Conservation (phyloP, 2,329 filamentous ascomycete species). For the Aspergillus flavus region DNA sequence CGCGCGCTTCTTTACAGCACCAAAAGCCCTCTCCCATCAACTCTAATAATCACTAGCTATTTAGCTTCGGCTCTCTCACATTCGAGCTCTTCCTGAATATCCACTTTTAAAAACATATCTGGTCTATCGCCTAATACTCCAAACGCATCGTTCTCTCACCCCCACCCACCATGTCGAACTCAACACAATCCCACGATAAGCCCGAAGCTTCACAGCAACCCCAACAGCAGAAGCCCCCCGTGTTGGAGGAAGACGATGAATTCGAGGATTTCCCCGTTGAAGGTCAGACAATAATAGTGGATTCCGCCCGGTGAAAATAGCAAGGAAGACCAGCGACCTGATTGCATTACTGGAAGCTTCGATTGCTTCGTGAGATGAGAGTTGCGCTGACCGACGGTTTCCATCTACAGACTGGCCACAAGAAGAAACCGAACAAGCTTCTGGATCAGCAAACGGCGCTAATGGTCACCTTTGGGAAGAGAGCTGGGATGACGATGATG, state of each 20-base stretch:
- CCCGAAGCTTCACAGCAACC: slow-evolving; percentile 47
- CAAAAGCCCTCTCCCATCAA: neutral
- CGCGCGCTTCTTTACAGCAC: neutral
- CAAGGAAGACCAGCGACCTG: neutral
- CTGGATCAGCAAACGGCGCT: slow-evolving; percentile 53
- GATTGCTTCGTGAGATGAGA: neutral
- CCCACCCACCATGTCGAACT: slow-evolving; percentile 50
- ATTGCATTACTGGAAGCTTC: neutral
- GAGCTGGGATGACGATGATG: slow-evolving; percentile 99
- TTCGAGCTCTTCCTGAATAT: neutral
- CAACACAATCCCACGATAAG: slow-evolving; percentile 37
- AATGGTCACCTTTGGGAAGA: slow-evolving; percentile 95
- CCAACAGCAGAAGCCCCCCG: slow-evolving; percentile 65
- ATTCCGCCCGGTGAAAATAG: neutral
- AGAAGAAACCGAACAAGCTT: slow-evolving; percentile 77
- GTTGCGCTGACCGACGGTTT: slow-evolving; percentile 13
- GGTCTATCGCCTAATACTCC: neutral
- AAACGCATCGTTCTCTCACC: neutral
- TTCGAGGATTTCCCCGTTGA: slow-evolving; percentile 99
- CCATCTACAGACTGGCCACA: slow-evolving; percentile 76
- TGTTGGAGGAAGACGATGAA: slow-evolving; percentile 95
- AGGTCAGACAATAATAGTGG: slow-evolving; percentile 57
- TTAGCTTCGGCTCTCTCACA: neutral
- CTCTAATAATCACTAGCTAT: neutral
- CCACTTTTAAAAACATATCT: neutral